phyloP scores from a whole-genome alignment of 2,329 filamentous ascomycete species.

The Teratosphaeria gauchensis region DNA sequence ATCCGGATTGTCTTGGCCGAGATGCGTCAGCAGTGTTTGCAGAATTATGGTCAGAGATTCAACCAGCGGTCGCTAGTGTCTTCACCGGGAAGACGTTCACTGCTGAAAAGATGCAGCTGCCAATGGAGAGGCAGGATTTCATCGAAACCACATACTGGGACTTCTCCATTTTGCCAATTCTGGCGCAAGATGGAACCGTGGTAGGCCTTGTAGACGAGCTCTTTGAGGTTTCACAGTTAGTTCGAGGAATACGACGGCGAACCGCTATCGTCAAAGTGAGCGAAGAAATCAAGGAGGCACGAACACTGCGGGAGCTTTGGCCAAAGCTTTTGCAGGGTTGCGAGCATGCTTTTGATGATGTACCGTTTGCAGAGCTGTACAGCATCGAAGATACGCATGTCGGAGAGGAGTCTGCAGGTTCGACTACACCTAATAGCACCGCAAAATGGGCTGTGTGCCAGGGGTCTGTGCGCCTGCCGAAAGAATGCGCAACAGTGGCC shows the following conservation, averaged over 20 bases:
- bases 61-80: constrained; percentile 12
- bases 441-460: neutral
- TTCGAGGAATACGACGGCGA: constrained; percentile 15
- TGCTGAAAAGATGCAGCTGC: constrained; percentile 12
- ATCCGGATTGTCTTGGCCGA: constrained; percentile 15
- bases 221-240: constrained; percentile 14
- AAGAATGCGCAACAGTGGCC: neutral
- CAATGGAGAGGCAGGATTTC: constrained; percentile 17
- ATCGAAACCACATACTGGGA: constrained; percentile 24
- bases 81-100: constrained; percentile 13
- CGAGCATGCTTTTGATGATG: constrained; percentile 10
- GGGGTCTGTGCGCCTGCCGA: neutral
- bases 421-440: neutral
- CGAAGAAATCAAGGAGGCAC: constrained; percentile 7
- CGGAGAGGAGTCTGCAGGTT: neutral
- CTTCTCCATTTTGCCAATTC: constrained; percentile 19
- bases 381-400: constrained; percentile 8
- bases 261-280: constrained; percentile 10
- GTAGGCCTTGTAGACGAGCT: constrained; percentile 18
- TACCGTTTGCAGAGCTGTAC: constrained; percentile 20
- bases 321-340: constrained; percentile 8
- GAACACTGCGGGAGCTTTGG: constrained; percentile 17
- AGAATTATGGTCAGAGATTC: constrained; percentile 14
- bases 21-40: constrained; percentile 10
- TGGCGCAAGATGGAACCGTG: constrained; percentile 11